Base-by-base conservation (phyloP, 2,329 filamentous ascomycete genomes). In the Ophiocordyceps camponoti-saundersi region DNA sequence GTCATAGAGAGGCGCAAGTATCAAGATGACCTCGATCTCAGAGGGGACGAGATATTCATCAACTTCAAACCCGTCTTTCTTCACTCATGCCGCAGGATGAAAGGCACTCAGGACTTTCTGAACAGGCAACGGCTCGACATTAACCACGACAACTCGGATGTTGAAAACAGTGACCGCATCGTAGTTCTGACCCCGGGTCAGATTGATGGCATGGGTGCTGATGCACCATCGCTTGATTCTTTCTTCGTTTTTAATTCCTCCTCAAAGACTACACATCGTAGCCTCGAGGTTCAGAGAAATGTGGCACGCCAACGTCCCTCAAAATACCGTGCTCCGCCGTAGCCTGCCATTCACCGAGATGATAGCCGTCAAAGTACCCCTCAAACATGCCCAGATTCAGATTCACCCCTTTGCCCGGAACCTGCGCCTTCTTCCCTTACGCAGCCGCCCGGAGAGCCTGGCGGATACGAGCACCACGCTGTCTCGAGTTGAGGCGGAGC, bases 401-500 rank as follows among this genome's bases (percentile, higher is more conserved):
- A 34, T 32, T n/a, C 20, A 34, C 45, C 40, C 23, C 34, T 16
- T 10, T 29, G 44, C 34, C 26, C 46, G 30, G 6, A 34, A 18
- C 20, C 40, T 15, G 22, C 42, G 18, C 36, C 26, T 21, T 30
- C 21, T 40, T 45, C 42, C 53, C 64, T 67, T 79, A 82, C 64
- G 78, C 74, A 64, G 75, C 70, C 57, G 75, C 70, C 57, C 75
- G 77, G 65, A 82, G 75, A 64, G 78, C 78, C 69, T 73, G 69
- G 67, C 73, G 77, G 60, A 73, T 61, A 57, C 75, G 76, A 59
- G 69, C 67, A 66, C 87, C 92, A 67, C 89, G 88, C 80, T 98
- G 92, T 77, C 90, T 85, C 64, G 85, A 86, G 77, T 71, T 85
- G 65, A 98, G 77, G 69, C 82, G 85, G 56, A 68, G 62, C 52